Evolutionary conservation across 202 grass and related monocot genomes (phyloP), one percentile per base, ranked within the genome.

Genomic region (Dendrocalamus latiflorus): DNA sequence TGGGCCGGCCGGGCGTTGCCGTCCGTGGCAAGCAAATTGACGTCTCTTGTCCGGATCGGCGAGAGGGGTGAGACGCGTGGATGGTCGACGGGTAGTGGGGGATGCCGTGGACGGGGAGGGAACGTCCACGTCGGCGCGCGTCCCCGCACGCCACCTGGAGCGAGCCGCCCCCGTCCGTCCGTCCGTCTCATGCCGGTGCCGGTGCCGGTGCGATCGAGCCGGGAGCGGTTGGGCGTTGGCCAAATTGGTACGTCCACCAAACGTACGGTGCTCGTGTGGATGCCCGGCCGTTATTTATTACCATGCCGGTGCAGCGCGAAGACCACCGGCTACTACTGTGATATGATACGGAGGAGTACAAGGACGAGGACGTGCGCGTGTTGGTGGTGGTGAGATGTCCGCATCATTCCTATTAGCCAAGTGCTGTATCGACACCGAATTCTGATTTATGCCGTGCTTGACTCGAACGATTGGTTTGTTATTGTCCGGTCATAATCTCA

Each of bases 1-100:
- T n/a, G n/a, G n/a, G n/a, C n/a, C n/a, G n/a, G n/a, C n/a, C n/a
- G n/a, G n/a, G n/a, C n/a, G n/a, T n/a, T n/a, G n/a, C n/a, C n/a
- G n/a, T n/a, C n/a, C n/a, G n/a, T n/a, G n/a, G 65, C 72, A 86
- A 82, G 78, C 78, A 72, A 82, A 71, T 77, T 65, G 87, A 89
- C 87, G 72, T 89, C 65, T 37, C 78, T 84, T 82, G 88, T 66
- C 83, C 78, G 77, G 82, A 50, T n/a, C 13, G 6, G 71, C 47
- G 65, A 9, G 25, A 8, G n/a, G n/a, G n/a, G n/a, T n/a, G n/a
- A n/a, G n/a, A n/a, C n/a, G n/a, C n/a, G n/a, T n/a, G n/a, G n/a
- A n/a, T n/a, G n/a, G n/a, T n/a, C n/a, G n/a, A n/a, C n/a, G n/a
- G n/a, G n/a, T n/a, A n/a, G n/a, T n/a, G n/a, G n/a, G n/a, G 61